Evolutionary conservation across 2,329 filamentous ascomycete genomes (phyloP).

Genomic region (Aspergillus eucalypticola): DNA sequence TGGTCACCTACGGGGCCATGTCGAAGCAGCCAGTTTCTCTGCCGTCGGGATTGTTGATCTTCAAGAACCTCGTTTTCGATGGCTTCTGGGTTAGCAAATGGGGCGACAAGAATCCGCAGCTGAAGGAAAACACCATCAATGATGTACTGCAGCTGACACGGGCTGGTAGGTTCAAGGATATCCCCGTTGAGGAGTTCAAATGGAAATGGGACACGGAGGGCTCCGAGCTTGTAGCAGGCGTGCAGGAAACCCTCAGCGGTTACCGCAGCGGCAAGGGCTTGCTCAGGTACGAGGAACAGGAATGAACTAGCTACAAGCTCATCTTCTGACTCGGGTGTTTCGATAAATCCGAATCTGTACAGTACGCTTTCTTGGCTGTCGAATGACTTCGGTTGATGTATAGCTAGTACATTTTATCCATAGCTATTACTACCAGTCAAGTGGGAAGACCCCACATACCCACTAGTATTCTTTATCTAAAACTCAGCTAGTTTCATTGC

Average conservation of each 20-base stretch:
- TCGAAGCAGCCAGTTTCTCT: slow-evolving; percentile 79
- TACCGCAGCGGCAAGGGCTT: slow-evolving; percentile 87
- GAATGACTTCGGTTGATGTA: neutral
- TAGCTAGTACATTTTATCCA: neutral
- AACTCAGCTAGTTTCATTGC: no score
- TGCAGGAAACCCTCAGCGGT: slow-evolving; percentile 79
- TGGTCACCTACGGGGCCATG: slow-evolving; percentile 98
- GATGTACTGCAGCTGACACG: slow-evolving; percentile 78
- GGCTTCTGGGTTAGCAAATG: slow-evolving; percentile 96
- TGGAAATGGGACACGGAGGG: slow-evolving; percentile 83
- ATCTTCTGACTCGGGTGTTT: neutral
- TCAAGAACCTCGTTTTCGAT: slow-evolving; percentile 83
- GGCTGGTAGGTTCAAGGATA: slow-evolving; percentile 75
- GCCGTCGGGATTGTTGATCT: slow-evolving; percentile 84
- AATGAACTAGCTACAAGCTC: slow-evolving; percentile 21
- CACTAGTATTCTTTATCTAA: neutral
- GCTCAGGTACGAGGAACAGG: slow-evolving; percentile 69
- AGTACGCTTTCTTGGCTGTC: neutral
- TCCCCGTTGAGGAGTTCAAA: slow-evolving; percentile 75
- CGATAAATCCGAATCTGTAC: neutral
- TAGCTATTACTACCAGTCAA: no score
- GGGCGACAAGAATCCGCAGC: slow-evolving; percentile 71
- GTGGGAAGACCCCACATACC: neutral
- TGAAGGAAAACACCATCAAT: slow-evolving; percentile 77
- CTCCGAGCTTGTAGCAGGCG: slow-evolving; percentile 67